phyloP scores from a whole-genome alignment of 2,329 filamentous ascomycete genomes.

The Neofusicoccum kwambonambiense region DNA sequence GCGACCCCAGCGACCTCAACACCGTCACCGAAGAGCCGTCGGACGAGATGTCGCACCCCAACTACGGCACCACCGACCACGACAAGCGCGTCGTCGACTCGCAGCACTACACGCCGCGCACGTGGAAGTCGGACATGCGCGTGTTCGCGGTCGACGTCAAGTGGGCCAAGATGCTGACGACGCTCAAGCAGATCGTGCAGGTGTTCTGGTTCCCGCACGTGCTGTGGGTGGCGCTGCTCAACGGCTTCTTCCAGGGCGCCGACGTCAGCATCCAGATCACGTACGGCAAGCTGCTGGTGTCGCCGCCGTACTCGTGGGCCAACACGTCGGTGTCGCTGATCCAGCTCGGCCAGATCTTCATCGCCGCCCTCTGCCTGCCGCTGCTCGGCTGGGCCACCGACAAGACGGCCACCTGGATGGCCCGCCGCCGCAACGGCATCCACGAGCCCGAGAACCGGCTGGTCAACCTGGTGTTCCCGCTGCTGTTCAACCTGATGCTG shows the following conservation, averaged over 20 bases:
- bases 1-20: slow-evolving; percentile 2
- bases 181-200: slow-evolving; percentile 21
- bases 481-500: slow-evolving; percentile 31
- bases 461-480: slow-evolving; percentile 39
- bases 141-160: slow-evolving; percentile 17
- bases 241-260: slow-evolving; percentile 20
- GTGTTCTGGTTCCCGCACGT: slow-evolving; percentile 26
- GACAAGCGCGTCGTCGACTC: slow-evolving; percentile 16
- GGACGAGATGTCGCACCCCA: neutral
- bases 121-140: slow-evolving; percentile 11
- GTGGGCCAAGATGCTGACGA: slow-evolving; percentile 11
- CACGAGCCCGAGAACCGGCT: slow-evolving; percentile 43
- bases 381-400: slow-evolving; percentile 30
- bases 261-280: slow-evolving; percentile 27
- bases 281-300: slow-evolving; percentile 23
- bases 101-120: slow-evolving; percentile 8
- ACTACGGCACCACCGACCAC: slow-evolving; percentile 11
- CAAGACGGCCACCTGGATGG: slow-evolving; percentile 35
- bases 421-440: slow-evolving; percentile 33
- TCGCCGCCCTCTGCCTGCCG: slow-evolving; percentile 30
- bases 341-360: slow-evolving; percentile 30
- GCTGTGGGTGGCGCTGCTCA: slow-evolving; percentile 26
- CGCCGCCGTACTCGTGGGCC: slow-evolving; percentile 26
- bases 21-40: neutral
- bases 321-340: slow-evolving; percentile 23